Base-by-base conservation (phyloP, 179 eudicot genomes). In the Dionaea muscipula region DNA sequence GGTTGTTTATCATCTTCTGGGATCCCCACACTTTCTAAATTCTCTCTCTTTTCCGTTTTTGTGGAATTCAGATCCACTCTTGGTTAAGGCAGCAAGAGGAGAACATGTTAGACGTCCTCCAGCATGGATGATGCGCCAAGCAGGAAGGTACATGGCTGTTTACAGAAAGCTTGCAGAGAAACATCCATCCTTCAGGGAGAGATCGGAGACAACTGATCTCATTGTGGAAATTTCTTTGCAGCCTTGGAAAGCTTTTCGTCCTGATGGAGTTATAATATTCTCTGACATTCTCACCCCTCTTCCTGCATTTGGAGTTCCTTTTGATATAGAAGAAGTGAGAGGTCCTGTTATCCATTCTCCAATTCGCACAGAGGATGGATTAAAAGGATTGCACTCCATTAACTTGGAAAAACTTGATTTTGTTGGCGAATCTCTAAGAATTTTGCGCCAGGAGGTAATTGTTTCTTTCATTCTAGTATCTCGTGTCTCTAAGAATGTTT, bases 61-160 rank as follows among this genome's bases (percentile, higher is more conserved):
- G 21, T 63, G 47, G 48, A 31, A 43, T 66, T 51, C 75, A 82
- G 96, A 87, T 61, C 94, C 85, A 6, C 84, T 87, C 57, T 73
- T 87, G 77, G 84, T 87, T 22, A 71, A 75, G 75, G 93, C 95
- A 59, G 94, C 95, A 50, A 81, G 76, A 78, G 90, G 96, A 38
- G 77, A 74, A 7, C 76, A 74, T 43, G 86, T 87, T 47, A 69
- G 69, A 64, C 79, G 94, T 12, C 90, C 94, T 26, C 96, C 96
- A 56, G 94, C 96, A 69, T 87, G 96, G 96, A 87, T 87, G 94
- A 87, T 87, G 94, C 94, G 96, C 57, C 96, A 87, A 66, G 96
- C 94, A 24, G 96, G 96, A 78, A 87, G 96, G 87, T 90, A 89
- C 55, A 86, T 89, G 97, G 95, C 95, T 40, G 74, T 76, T 68